Base-by-base conservation (phyloP, 176 grass and related monocot species). In the Elymus sibiricus region DNA sequence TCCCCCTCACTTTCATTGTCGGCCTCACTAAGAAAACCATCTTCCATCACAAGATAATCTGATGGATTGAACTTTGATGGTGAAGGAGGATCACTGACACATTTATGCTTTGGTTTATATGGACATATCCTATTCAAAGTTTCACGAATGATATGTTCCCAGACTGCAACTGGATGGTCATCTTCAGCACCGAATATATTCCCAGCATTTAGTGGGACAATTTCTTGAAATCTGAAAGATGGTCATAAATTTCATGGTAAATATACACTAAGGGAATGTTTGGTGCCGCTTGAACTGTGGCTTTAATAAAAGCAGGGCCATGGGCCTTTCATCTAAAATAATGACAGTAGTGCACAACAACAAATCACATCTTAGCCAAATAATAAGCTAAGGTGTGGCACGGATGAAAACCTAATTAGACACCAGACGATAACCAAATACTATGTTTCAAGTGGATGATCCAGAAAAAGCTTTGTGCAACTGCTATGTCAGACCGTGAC, bases 151-250 rank as follows among this genome's bases (percentile, higher is more conserved):
- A 98, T 90, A 59, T 86, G 24, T 72, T 98, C 95, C 95, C 93
- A 98, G 71, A 87, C 88, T 78, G 73, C 59, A 88, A 92, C 79
- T 49, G 93, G 91, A 40, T 78, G 49, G 70, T n/a, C 88, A 69
- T 93, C 93, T 86, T 95, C 91, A 22, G 87, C 83, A 35, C 95
- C 89, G 25, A 98, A 93, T 76, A 98, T 87, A 70, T 95, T 95
- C 44, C 93, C 91, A 5, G 83, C 91, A 92, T 95, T 93, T 76
- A 98, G 72, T 63, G 95, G 93, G 83, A 98, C 88, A 78, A 95
- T 90, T 79, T 98, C 93, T 89, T 95, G 93, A 84, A 98, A 89
- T 42, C 95, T 98, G 93, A 88, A 86, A 90, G 75, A 56, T 64
- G 40, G 26, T 24, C 44, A 88, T 74, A 66, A 83, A 61, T 24